phyloP scores from a whole-genome alignment of 139 green algal genomes.

The Micractinium sp. region DNA sequence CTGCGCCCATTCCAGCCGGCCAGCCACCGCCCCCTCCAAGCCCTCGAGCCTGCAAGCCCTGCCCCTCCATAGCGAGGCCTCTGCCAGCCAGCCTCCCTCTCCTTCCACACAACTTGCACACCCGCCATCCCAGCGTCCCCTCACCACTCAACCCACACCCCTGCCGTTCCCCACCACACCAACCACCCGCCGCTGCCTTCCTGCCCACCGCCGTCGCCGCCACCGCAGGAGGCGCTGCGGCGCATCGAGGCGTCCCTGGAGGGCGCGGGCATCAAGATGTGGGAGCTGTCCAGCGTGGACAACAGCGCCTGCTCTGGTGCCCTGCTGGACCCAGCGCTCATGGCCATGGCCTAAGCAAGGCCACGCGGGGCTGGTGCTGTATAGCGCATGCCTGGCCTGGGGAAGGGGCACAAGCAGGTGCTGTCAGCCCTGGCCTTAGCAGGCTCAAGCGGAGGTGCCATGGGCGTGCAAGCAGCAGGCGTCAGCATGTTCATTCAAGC shows the following conservation, averaged over 20 bases:
- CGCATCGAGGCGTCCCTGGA: slow-evolving; percentile 39
- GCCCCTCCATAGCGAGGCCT: too few species aligned
- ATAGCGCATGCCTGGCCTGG: too few species aligned
- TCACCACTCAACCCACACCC: background rate
- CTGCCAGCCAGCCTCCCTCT: too few species aligned
- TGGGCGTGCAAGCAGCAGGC: too few species aligned
- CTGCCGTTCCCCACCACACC: background rate
- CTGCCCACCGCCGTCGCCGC: background rate
- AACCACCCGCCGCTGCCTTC: background rate
- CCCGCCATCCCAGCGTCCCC: background rate
- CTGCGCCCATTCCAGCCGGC: too few species aligned
- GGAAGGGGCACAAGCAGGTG: too few species aligned
- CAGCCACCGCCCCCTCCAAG: background rate
- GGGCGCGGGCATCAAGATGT: slow-evolving; percentile 79
- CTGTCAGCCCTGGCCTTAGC: too few species aligned
- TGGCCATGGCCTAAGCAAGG: slow-evolving; percentile 6
- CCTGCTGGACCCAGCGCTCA: slow-evolving; percentile 15
- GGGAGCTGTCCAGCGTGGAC: slow-evolving; percentile 87
- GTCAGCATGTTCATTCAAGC: too few species aligned
- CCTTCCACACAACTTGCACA: too few species aligned
- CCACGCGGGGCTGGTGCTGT: too few species aligned
- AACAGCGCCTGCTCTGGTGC: slow-evolving; percentile 63
- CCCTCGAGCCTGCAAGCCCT: too few species aligned
- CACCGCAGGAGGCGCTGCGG: background rate
- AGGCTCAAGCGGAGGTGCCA: too few species aligned